These are phyloP conservation scores for Hydnum rufescens DNA, from an alignment of 768 basidiomycete species.

Conservation along the genomic window DNA sequence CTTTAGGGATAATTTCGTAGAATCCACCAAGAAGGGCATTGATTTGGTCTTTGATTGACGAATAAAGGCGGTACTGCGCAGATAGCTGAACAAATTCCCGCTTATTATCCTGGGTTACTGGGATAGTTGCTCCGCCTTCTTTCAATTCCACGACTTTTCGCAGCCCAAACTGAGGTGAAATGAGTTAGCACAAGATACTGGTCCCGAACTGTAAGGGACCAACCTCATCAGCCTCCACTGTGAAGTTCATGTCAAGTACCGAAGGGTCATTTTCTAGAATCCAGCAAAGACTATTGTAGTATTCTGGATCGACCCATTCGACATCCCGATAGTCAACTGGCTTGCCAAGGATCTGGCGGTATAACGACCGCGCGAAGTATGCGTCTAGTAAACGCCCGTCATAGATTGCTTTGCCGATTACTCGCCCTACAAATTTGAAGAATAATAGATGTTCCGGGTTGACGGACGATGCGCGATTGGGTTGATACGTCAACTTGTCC, in stretches of 20 bases:
- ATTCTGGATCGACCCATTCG: conserved; percentile 95
- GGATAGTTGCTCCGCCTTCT: conserved; percentile 57
- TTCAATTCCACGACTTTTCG: conserved; percentile 78
- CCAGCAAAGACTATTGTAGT: conserved; percentile 96
- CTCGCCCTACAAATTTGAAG: conserved; percentile 96
- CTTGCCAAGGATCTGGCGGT: conserved; percentile 85
- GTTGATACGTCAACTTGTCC: conserved; percentile 88
- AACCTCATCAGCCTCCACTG: conserved; percentile 89
- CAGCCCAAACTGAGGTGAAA: conserved; percentile 51
- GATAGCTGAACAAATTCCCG: conserved; percentile 90
- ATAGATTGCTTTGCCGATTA: conserved; percentile 95
- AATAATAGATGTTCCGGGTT: conserved; percentile 91
- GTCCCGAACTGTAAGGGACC: conserved; percentile 11
- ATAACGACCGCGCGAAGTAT: conserved; percentile 92
- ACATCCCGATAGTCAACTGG: conserved; percentile 91
- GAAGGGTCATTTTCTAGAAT: conserved; percentile 93
- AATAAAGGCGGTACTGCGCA: conserved; percentile 81
- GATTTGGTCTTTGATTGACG: conserved; percentile 91
- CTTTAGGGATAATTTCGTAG: conserved; percentile 95
- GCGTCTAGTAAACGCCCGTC: conserved; percentile 92
- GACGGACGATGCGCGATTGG: conserved; percentile 81
- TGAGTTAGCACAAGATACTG: not conserved
- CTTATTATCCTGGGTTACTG: conserved; percentile 94
- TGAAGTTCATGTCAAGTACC: conserved; percentile 73
- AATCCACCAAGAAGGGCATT: conserved; percentile 78